phyloP scores from a whole-genome alignment of 805 yeast species.

The Hanseniaspora valbyensis region DNA sequence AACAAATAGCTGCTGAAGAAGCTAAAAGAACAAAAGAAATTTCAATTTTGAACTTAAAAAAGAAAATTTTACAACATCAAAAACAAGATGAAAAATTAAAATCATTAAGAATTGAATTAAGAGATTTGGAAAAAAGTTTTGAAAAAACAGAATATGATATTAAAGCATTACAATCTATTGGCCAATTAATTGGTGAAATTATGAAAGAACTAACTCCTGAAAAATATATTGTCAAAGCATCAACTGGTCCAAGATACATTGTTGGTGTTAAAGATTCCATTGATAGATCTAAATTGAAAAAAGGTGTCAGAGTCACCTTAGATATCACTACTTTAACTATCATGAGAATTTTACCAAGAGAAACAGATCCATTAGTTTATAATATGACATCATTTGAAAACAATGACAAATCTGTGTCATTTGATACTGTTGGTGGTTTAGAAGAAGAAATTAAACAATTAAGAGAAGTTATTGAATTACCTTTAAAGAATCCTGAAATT shows the following conservation, averaged over 20 bases:
- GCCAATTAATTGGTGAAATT: constrained; percentile 94
- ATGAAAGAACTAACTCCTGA: constrained; percentile 91
- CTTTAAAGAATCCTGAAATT: constrained; percentile 91
- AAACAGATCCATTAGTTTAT: constrained; percentile 94
- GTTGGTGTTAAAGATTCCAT: constrained; percentile 95
- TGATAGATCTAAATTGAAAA: constrained; percentile 67
- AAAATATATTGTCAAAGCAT: constrained; percentile 88
- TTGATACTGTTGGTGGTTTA: constrained; percentile 91
- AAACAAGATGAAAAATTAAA: constrained; percentile 88
- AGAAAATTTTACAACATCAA: constrained; percentile 81
- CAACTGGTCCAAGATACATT: constrained; percentile 93
- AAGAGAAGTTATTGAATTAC: constrained; percentile 94
- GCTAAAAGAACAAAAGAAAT: constrained; percentile 54
- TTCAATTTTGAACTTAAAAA: constrained; percentile 69
- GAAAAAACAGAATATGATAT: constrained; percentile 94
- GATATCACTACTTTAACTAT: constrained; percentile 97
- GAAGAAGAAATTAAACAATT: constrained; percentile 91
- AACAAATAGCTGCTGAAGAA: constrained; percentile 36
- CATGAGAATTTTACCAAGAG: constrained; percentile 94
- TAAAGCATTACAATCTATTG: constrained; percentile 92
- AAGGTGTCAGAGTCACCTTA: constrained; percentile 91
- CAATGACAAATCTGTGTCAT: constrained; percentile 70
- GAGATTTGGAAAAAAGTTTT: constrained; percentile 70
- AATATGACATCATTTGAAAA: constrained; percentile 97
- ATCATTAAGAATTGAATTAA: constrained; percentile 68